phyloP scores from a whole-genome alignment of 1,139 yeast genomes.

The Candida sp. region DNA sequence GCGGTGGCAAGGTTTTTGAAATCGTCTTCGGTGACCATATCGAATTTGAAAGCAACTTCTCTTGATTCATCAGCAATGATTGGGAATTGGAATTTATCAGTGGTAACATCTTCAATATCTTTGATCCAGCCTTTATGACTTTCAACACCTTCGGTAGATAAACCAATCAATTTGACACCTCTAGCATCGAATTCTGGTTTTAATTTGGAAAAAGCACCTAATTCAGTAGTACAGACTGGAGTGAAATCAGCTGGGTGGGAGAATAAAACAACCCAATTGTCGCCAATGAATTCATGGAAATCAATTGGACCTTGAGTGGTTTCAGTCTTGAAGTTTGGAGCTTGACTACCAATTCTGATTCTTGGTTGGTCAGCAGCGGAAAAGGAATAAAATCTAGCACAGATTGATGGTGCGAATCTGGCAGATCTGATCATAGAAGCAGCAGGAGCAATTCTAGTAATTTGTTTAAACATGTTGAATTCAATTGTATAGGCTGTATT shows the following conservation, averaged over 20 bases:
- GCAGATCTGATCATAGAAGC: neutral
- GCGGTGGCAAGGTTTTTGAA: constrained; percentile 81
- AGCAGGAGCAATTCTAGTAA: constrained; percentile 7
- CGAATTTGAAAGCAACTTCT: constrained; percentile 65
- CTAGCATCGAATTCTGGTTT: constrained; percentile 81
- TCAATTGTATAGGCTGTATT: too few relatives aligned
- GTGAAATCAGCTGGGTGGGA: constrained; percentile 90
- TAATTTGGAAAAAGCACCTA: constrained; percentile 82
- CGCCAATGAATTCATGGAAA: constrained; percentile 75
- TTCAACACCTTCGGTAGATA: constrained; percentile 68
- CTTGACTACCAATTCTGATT: constrained; percentile 66
- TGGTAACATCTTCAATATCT: constrained; percentile 78
- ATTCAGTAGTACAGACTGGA: constrained; percentile 87
- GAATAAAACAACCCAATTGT: constrained; percentile 75
- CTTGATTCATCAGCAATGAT: constrained; percentile 76
- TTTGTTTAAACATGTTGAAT: constrained; percentile 13
- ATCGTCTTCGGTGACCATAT: constrained; percentile 58
- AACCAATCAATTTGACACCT: constrained; percentile 72
- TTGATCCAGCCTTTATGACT: constrained; percentile 79
- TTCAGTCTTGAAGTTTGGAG: constrained; percentile 76
- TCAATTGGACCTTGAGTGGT: constrained; percentile 72
- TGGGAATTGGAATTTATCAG: constrained; percentile 63
- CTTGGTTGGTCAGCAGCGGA: constrained; percentile 65
- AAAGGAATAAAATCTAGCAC: constrained; percentile 41
- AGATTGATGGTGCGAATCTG: neutral